These are phyloP conservation scores for Scedosporium dehoogii DNA, from an alignment of 2,329 filamentous ascomycete species.

Conservation along the genomic window DNA sequence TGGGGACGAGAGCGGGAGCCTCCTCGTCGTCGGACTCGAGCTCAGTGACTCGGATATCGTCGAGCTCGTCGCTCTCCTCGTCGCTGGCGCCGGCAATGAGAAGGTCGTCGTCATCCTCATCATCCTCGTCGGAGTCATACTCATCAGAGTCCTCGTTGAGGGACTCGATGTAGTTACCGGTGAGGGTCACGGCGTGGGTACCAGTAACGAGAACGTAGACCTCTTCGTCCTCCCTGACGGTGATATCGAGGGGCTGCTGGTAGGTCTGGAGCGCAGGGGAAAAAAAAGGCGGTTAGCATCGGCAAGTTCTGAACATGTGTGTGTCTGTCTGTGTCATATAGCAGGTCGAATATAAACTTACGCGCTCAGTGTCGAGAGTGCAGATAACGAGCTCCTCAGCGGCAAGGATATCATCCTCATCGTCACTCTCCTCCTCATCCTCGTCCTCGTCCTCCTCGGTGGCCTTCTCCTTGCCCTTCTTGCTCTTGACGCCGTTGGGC, in stretches of 20 bases:
- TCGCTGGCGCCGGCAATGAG: constrained; percentile 65
- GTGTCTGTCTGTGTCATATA: neutral
- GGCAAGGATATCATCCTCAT: constrained; percentile 55
- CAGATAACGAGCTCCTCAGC: constrained; percentile 89
- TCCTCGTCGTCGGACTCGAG: constrained; percentile 72
- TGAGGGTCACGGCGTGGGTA: constrained; percentile 83
- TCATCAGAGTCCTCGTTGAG: constrained; percentile 54
- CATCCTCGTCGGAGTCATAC: constrained; percentile 53
- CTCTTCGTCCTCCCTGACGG: constrained; percentile 76
- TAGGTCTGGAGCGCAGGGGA: constrained; percentile 54
- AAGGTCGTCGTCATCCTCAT: constrained; percentile 60
- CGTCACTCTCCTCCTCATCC: constrained; percentile 43
- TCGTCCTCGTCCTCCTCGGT: constrained; percentile 49
- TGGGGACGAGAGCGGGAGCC: constrained; percentile 47
- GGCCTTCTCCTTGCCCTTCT: constrained; percentile 64
- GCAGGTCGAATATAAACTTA: constrained; percentile 34
- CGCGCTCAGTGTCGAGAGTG: constrained; percentile 87
- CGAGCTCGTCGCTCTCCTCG: constrained; percentile 66
- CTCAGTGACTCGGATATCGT: constrained; percentile 75
- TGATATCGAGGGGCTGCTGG: constrained; percentile 93
- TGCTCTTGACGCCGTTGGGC: constrained; percentile 46
- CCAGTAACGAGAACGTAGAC: constrained; percentile 89
- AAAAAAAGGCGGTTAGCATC: constrained; percentile 13
- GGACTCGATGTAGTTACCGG: constrained; percentile 87
- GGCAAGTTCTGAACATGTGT: constrained; percentile 10